Conservation (phyloP, 140 eudicot genomes). For the Ambrosia hybrid region DNA sequence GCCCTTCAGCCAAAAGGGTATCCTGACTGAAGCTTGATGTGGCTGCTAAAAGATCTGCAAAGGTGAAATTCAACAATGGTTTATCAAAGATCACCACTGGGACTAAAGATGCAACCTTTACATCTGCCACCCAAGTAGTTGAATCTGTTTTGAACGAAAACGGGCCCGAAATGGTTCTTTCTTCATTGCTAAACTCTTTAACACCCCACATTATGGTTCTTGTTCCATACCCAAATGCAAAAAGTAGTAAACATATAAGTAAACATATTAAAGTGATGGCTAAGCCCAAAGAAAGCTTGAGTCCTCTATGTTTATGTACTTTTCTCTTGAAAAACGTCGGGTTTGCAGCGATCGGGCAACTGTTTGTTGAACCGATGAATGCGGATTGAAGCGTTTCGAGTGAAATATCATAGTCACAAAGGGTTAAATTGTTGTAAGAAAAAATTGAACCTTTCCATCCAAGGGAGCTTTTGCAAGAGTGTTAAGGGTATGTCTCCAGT, state of each 20-base stretch:
- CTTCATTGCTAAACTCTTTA: conserved; percentile 60
- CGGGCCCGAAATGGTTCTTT: conserved; percentile 67
- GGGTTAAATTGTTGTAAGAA: conserved; percentile 77
- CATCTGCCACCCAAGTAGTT: conserved; percentile 91
- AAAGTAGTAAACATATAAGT: conserved; percentile 59
- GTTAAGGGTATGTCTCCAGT: conserved; percentile 72
- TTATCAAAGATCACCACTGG: conserved; percentile 81
- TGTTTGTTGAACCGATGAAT: conserved; percentile 65
- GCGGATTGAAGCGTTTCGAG: conserved; percentile 52
- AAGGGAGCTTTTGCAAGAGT: conserved; percentile 50
- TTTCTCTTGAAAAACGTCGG: conserved; percentile 53
- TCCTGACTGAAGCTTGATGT: conserved; percentile 70
- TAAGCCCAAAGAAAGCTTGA: conserved; percentile 67
- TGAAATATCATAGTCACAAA: conserved; percentile 55
- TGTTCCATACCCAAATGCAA: conserved; percentile 65
- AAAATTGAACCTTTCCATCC: conserved; percentile 77
- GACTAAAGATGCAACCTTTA: conserved; percentile 70
- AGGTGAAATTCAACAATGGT: conserved; percentile 78
- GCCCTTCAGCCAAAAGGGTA: conserved; percentile 81
- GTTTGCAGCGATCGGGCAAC: conserved; percentile 87
- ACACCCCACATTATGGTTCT: conserved; percentile 64
- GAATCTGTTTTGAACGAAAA: conserved; percentile 87
- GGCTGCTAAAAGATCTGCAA: conserved; percentile 79
- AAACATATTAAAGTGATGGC: conserved; percentile 49
- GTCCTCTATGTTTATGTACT: conserved; percentile 49